Conservation (phyloP, 2,329 filamentous ascomycete genomes). For the Monosporascus ibericus region DNA sequence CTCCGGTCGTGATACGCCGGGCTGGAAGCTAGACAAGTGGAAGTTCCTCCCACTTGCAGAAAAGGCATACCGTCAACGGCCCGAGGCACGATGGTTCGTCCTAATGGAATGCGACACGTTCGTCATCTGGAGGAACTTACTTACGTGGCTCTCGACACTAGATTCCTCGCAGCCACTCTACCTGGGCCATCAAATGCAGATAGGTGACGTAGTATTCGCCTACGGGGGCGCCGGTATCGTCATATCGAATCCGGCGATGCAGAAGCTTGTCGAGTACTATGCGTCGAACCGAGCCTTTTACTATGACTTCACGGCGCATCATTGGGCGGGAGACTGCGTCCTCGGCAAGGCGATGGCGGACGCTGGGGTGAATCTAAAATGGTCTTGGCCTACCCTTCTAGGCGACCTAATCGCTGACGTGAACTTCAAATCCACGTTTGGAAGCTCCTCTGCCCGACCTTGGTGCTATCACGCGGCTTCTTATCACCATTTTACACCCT, state of each 20-base stretch:
- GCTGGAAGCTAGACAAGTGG: constrained; percentile 51
- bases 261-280: constrained; percentile 35
- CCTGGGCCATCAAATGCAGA: constrained; percentile 47
- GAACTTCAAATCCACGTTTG: constrained; percentile 35
- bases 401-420: constrained; percentile 33
- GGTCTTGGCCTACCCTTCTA: constrained; percentile 41
- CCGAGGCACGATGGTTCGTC: constrained; percentile 50
- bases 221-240: constrained; percentile 49
- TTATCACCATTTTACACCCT: constrained; percentile 41
- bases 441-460: constrained; percentile 29
- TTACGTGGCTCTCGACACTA: constrained; percentile 45
- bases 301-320: constrained; percentile 35
- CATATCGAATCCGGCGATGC: constrained; percentile 43
- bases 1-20: constrained; percentile 34
- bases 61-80: constrained; percentile 31
- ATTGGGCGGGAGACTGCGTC: constrained; percentile 45
- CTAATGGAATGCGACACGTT: constrained; percentile 57
- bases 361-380: constrained; percentile 36
- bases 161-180: constrained; percentile 43
- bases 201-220: constrained; percentile 43
- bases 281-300: constrained; percentile 33
- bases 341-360: constrained; percentile 40
- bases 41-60: constrained; percentile 51
- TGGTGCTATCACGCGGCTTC: constrained; percentile 45
- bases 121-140: constrained; percentile 44